Base-by-base conservation (phyloP, 306 rosid species). In the Fragaria ananassa region DNA sequence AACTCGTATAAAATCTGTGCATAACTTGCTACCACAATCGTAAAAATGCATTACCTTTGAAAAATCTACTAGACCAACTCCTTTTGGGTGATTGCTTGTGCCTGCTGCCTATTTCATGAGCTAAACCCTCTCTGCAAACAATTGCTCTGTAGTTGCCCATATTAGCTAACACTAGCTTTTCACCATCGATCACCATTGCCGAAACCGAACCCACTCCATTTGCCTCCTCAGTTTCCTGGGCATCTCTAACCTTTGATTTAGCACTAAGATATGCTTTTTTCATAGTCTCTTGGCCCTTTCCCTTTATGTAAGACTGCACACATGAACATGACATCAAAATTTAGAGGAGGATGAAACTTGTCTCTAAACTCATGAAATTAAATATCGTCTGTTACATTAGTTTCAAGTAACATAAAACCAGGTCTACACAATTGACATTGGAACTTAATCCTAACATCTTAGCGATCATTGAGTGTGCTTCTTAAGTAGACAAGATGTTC, bases 71-170 rank as follows among this genome's bases (percentile, higher is more conserved):
- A 58, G 89, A 78, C 98, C 96, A 95, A 75, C 74, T 87, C 68
- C 74, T 68, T 68, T 78, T 82, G 6, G 68, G 19, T 5, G 79
- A 58, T 57, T 81, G 78, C 7, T 79, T 81, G 62, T 76, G 70
- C 73, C 64, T 80, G 45, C 78, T 70, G 49, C 81, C 63, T 46
- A 80, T 77, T 61, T 81, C 83, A 85, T 82, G 83, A 83, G 97
- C 96, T 10, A 81, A 73, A 34, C 97, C 98, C 82, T 89, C 83
- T 89, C 86, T 91, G 72, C 96, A 95, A 25, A 95, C 74, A 71
- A 95, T 90, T 77, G 88, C 88, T 78, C 86, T 86, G 19, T 89
- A 95, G 58, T 88, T 83, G 34, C 98, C 98, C 83, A 88, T 86
- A 82, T 76, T 83, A 27, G 91, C 92, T 37, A 87, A 79, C 39